Evolutionary conservation across 1,139 yeast species (phyloP).

Genomic region (Pichia cactophila): DNA sequence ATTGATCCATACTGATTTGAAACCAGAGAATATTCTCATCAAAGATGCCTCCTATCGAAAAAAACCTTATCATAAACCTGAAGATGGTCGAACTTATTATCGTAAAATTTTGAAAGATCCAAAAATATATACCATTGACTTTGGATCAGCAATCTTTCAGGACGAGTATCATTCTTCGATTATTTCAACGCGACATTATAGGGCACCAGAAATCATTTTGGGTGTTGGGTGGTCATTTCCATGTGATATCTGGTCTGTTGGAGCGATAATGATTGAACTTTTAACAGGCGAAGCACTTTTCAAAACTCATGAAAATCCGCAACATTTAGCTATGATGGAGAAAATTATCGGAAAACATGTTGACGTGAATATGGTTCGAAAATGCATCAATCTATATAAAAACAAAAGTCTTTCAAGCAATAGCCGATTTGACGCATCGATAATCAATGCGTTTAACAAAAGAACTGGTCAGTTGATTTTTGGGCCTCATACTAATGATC

Average conservation of each 20-base stretch:
- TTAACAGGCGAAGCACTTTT: conserved; percentile 94
- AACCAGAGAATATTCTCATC: conserved; percentile 87
- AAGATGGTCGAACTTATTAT: conserved; percentile 4
- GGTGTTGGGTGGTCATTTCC: conserved; percentile 91
- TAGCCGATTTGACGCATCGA: conserved; percentile 20
- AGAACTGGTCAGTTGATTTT: conserved; percentile 24
- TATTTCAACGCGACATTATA: conserved; percentile 90
- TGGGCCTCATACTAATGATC: conserved; percentile 31
- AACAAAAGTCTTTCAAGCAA: conserved; percentile 10
- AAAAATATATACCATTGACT: conserved; percentile 82
- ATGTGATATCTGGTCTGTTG: conserved; percentile 96
- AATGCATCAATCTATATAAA: conserved; percentile 25
- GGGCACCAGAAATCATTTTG: conserved; percentile 94
- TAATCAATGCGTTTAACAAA: conserved; percentile 24
- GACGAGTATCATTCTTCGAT: conserved; percentile 91
- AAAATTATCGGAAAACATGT: conserved; percentile 46
- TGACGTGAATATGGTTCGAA: conserved; percentile 25
- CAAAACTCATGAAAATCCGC: conserved; percentile 89
- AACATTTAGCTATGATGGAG: conserved; percentile 94
- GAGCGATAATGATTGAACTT: conserved; percentile 85
- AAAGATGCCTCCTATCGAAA: conserved; percentile 45
- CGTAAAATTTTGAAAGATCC: conserved; percentile 54
- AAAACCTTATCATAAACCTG: conserved; percentile 17
- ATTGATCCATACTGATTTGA: conserved; percentile 87
- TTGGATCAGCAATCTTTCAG: conserved; percentile 89